A percentile compares a stretch with the other conserved stretches of the same genome.
These are phyloP conservation scores for Poa pratensis DNA, from an alignment of 176 grass and related monocot species.

Conservation along the genomic window DNA sequence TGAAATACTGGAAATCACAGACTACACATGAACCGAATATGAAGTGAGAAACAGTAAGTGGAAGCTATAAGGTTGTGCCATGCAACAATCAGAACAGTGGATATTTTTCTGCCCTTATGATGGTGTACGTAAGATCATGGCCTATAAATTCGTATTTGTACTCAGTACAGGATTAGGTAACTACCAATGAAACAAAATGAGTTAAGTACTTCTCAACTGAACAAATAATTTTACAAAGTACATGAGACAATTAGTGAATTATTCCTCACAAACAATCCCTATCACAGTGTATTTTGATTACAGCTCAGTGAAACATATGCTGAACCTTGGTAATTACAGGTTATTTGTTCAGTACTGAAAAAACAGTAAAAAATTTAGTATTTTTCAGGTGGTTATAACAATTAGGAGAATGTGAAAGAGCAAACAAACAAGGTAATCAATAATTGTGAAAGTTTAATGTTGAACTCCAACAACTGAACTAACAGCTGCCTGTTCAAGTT, in stretches of 20 bases:
- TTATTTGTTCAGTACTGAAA: background rate
- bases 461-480: constrained; percentile 12
- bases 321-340: constrained; percentile 1
- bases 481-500: background rate
- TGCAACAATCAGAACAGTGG: background rate
- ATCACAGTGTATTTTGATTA: background rate
- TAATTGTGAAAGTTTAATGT: background rate
- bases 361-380: background rate
- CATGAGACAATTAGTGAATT: background rate
- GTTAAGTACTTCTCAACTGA: constrained; percentile 7
- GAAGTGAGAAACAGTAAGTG: background rate
- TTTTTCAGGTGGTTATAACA: background rate
- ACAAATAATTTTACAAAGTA: constrained; percentile 12
- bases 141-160: constrained; percentile 8
- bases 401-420: background rate
- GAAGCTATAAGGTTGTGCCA: background rate
- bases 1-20: too few relatives aligned
- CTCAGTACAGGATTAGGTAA: background rate
- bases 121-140: background rate
- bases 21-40: too few relatives aligned
- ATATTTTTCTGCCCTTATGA: background rate
- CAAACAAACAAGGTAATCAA: constrained; percentile 7
- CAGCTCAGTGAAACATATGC: background rate
- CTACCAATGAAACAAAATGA: constrained; percentile 12
- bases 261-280: background rate